Conservation (phyloP, 1,284 basidiomycete genomes). For the Ceratobasidium sp. region DNA sequence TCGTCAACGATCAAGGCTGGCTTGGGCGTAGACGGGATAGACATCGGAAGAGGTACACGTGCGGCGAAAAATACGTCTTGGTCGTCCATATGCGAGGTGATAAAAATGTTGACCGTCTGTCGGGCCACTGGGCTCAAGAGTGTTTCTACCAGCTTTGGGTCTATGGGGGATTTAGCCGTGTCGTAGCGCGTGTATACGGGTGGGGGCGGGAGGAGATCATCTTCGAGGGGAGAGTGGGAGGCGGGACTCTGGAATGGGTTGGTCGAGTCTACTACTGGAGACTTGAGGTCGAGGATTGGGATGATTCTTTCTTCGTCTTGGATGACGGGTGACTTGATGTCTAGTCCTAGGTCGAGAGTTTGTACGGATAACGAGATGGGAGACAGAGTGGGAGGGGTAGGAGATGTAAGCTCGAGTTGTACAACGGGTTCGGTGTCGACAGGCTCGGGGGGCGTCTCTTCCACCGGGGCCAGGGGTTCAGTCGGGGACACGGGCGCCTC, state of each 20-base stretch:
- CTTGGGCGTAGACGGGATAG: slow-evolving; percentile 10
- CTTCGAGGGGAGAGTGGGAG: not conserved
- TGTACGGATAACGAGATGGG: not conserved
- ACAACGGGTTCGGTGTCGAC: not conserved
- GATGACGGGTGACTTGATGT: slow-evolving; percentile 13
- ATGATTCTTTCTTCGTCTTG: not conserved
- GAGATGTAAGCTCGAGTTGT: slow-evolving; percentile 12
- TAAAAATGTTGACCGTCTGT: not conserved
- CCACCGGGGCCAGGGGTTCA: not conserved
- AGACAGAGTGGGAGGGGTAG: not conserved
- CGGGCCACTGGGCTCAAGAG: not conserved
- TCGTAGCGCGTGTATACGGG: slow-evolving; percentile 23
- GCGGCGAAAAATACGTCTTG: not conserved
- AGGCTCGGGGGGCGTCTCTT: not conserved
- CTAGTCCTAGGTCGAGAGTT: not conserved
- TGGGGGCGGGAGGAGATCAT: not conserved
- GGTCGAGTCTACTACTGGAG: not conserved
- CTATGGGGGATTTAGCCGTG: slow-evolving; percentile 5
- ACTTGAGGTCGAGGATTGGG: not conserved
- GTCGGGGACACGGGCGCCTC: not conserved
- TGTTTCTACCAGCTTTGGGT: not conserved
- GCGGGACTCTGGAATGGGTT: slow-evolving; percentile 1
- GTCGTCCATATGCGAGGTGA: not conserved
- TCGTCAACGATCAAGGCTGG: not conserved
- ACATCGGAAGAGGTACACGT: slow-evolving; percentile 17